Evolutionary conservation across 1,284 basidiomycete species (phyloP), one percentile per base, ranked within the genome.

Genomic region (Apiotrichum brassicae): DNA sequence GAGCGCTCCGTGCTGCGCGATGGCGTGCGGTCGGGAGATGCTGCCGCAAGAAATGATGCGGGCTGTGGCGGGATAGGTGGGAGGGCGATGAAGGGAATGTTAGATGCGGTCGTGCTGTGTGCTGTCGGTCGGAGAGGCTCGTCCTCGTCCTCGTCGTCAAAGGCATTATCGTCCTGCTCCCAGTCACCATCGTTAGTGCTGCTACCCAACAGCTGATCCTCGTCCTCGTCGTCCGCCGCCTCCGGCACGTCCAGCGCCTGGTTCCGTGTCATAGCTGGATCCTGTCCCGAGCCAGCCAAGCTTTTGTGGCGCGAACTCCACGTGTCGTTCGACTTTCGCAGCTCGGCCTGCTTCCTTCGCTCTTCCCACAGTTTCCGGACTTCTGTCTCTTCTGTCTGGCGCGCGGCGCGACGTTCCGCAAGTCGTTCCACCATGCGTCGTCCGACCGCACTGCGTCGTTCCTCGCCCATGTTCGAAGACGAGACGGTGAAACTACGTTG

Each of bases 381-480:
- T 52, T 70, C 61, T 1, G 51, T 56, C 36, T 70, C 65, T 45
- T 71, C 66, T 46, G 66, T 49, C 34, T 68, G 56, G 28, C 66
- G 58, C 1, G 66, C 64, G 3, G 61, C 68, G 22, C 59, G 55
- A 8, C 73, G 55, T 40, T 68, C 66, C 1, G 62, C 71, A 34
- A 75, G 53, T 9, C 70, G 49, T 39, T 62, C 63, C 22, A 75
- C 70, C 73, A 75, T 75, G 25, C 70, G 56, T 28, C 73, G 54
- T 3, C 73, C 73, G 1, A 73, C 71, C 0, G 68, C 73, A 50
- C 70, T 72, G 32, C 73, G 55, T n/a, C 72, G 56, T 46, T 74
- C 72, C 35, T 70, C 68, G 11, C 70, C 69, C 66, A 70, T 68
- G 49, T 71, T 70, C 16, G 66, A 62, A 7, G 63, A 62, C 8